Evolutionary conservation across 1,284 basidiomycete genomes (phyloP).

Genomic region (Ganoderma sp.): DNA sequence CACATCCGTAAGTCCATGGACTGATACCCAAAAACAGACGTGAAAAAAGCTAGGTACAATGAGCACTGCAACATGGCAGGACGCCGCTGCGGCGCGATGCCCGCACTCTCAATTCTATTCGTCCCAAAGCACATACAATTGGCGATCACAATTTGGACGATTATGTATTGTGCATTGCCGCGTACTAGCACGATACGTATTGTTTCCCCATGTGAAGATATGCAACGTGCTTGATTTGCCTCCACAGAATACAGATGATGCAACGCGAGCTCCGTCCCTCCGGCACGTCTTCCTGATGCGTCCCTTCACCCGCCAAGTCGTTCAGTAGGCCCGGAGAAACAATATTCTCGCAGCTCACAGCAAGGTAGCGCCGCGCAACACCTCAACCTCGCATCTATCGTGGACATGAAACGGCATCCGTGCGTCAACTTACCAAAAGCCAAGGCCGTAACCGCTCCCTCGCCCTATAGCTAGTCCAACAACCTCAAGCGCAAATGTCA

Average conservation of each 20-base stretch:
- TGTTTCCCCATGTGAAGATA: conserved; percentile 5
- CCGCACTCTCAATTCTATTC: not conserved
- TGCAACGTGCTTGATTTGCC: conserved; percentile 9
- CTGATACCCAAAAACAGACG: not conserved
- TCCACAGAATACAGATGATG: not conserved
- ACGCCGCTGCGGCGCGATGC: not conserved
- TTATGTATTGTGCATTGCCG: not conserved
- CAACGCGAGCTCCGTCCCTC: not conserved
- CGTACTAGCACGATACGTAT: conserved; percentile 4
- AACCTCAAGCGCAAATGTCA: not conserved
- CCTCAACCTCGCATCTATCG: not conserved
- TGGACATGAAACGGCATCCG: not conserved
- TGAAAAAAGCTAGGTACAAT: not conserved
- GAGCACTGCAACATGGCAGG: not conserved
- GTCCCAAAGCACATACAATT: not conserved
- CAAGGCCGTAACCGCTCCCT: not conserved
- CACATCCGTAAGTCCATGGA: not conserved
- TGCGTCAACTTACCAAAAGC: not conserved
- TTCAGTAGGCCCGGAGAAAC: not conserved
- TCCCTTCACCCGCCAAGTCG: not conserved
- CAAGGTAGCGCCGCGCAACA: not conserved
- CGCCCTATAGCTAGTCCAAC: not conserved
- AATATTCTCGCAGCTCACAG: not conserved
- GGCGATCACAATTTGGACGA: not conserved
- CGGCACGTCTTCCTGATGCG: not conserved